Evolutionary conservation across 148 eudicot species (phyloP), one percentile per base, ranked within the genome.

Genomic region (Euryodendron excelsum): DNA sequence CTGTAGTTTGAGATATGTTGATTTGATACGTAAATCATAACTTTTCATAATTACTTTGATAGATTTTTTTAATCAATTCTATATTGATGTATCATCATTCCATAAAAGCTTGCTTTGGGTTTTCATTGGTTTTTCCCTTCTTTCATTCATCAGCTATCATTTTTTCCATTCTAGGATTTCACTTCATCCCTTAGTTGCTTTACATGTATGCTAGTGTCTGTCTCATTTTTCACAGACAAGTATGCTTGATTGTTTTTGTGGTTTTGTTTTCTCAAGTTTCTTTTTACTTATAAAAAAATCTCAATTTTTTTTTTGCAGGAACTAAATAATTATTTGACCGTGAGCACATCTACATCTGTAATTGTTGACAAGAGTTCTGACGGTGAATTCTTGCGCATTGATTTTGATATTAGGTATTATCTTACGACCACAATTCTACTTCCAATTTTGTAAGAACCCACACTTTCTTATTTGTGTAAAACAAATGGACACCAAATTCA

Each of bases 331-430:
- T 95, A 93, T 83, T 30, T 95, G 90, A 79, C 85, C 13, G 84
- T 91, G 84, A 91, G 83, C 84, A 93, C 97, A 80, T 80, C 93
- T 30, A 90, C 99, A 63, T 78, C 99, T 55, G 82, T 95, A 25
- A 82, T 95, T 15, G 92, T 95, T 81, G 99, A 95, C 85, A 93
- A 83, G 73, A 95, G 97, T 84, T 83, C 91, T 63, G 93, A 93
- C 87, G 96, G 89, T 58, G 97, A 94, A 70, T 87, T 88, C 86
- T 83, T 94, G 76, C 97, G 94, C 63, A 87, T 94, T 80, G 96
- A 90, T 79, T 94, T 95, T 72, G 90, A 93, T 83, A 82, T 95
- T 72, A 95, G 97, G 97, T 93, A 80, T 48, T 60, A 1, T 63
- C 61, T 17, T 13, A 52, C 31, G 39, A 48, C 27, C 55, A 61